Conservation (phyloP, 495 filamentous ascomycete genomes). For the Aspergillus campestris region DNA sequence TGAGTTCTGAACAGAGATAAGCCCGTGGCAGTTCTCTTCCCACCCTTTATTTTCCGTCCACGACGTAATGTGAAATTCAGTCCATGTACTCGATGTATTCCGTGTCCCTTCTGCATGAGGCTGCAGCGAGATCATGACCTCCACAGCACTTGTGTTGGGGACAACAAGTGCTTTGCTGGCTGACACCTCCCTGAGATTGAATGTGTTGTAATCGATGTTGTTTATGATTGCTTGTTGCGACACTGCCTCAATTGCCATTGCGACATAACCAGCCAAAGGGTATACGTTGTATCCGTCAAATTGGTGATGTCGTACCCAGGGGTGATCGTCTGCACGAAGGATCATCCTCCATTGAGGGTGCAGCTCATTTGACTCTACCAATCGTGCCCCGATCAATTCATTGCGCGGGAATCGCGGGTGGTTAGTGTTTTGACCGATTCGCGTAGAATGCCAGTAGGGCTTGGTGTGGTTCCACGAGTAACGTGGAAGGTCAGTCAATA, state of each 20-base stretch:
- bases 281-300: slow-evolving; percentile 36
- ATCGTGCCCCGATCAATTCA: slow-evolving; percentile 21
- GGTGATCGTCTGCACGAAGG: slow-evolving; percentile 22
- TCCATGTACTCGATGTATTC: slow-evolving; percentile 26
- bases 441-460: slow-evolving; percentile 22
- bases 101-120: slow-evolving; percentile 15
- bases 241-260: slow-evolving; percentile 44
- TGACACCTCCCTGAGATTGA: slow-evolving; percentile 28
- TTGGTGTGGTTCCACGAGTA: slow-evolving; percentile 32
- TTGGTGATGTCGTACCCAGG: slow-evolving; percentile 37
- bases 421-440: slow-evolving; percentile 16
- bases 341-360: slow-evolving; percentile 27
- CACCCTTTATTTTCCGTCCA: slow-evolving; percentile 25
- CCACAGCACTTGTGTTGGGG: slow-evolving; percentile 25
- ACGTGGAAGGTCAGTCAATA: slow-evolving; percentile 25
- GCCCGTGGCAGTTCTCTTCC: slow-evolving; percentile 35
- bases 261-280: slow-evolving; percentile 42
- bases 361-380: slow-evolving; percentile 16
- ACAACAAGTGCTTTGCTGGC: slow-evolving; percentile 32
- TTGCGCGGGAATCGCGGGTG: slow-evolving; percentile 17
- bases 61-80: slow-evolving; percentile 36
- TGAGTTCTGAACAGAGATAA: slow-evolving; percentile 20
- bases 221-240: slow-evolving; percentile 32
- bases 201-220: slow-evolving; percentile 12
- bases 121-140: slow-evolving; percentile 20